Evolutionary conservation across 2,329 filamentous ascomycete species (phyloP).

Genomic region (Gremmenia infestans): DNA sequence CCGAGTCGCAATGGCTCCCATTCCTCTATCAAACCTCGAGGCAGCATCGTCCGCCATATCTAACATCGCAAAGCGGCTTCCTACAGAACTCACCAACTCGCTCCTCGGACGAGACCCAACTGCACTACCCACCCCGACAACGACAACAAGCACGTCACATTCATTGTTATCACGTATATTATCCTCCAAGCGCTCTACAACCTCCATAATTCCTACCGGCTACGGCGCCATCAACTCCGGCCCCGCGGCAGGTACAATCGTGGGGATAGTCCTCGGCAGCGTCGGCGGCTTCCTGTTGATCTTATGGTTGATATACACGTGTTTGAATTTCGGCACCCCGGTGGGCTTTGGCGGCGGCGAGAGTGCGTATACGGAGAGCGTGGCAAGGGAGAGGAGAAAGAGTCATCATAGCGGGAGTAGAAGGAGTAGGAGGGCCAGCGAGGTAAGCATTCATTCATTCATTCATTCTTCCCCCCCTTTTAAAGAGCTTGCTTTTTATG

Average conservation of each 20-base stretch:
- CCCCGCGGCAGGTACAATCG: constrained; percentile 51
- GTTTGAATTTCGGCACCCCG: constrained; percentile 15
- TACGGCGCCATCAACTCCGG: constrained; percentile 50
- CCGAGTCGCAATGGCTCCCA: no score
- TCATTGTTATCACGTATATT: neutral
- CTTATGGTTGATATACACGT: constrained; percentile 44
- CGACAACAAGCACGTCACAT: neutral
- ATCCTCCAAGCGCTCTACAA: neutral
- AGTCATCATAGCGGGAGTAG: constrained; percentile 15
- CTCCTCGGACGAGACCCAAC: neutral
- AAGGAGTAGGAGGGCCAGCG: constrained; percentile 15
- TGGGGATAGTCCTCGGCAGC: constrained; percentile 53
- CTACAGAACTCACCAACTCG: no score
- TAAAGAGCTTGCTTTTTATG: neutral
- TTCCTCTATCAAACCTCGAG: no score
- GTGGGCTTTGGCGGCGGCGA: neutral
- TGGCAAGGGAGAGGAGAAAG: constrained; percentile 16
- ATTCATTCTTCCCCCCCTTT: neutral
- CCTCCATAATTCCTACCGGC: constrained; percentile 51
- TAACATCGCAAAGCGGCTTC: no score
- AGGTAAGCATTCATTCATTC: constrained; percentile 7
- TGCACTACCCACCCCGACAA: neutral
- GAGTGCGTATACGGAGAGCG: constrained; percentile 15
- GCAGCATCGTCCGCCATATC: no score
- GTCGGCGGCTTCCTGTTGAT: constrained; percentile 49